These are phyloP conservation scores for Rhodotorula sp. DNA, from an alignment of 1,284 basidiomycete species.

Conservation along the genomic window DNA sequence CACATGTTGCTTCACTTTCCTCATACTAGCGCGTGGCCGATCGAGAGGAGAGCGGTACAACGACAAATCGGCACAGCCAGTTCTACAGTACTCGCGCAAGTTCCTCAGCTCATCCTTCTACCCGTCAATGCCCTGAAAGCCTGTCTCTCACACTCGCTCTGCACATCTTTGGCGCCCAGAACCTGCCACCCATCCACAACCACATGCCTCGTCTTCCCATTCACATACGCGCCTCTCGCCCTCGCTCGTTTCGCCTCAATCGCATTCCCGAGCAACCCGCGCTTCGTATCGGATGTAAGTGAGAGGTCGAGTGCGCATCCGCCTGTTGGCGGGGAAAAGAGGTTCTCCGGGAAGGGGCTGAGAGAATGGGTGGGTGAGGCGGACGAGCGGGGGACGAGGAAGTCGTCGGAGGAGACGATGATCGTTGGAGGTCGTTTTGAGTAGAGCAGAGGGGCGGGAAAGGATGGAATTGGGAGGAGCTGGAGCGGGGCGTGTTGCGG, in stretches of 20 bases:
- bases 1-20: not conserved
- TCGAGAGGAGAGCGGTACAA: not conserved
- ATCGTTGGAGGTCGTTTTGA: conserved; percentile 33
- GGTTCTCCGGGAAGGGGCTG: conserved; percentile 21
- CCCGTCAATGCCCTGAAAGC: conserved; percentile 39
- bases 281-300: not conserved
- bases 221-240: not conserved
- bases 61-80: too few species aligned
- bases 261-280: conserved; percentile 3
- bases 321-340: conserved; percentile 34
- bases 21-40: too few species aligned
- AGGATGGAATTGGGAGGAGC: conserved; percentile 18
- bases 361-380: not conserved
- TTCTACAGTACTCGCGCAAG: not conserved
- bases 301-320: conserved; percentile 33
- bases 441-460: conserved; percentile 22
- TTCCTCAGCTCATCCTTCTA: conserved; percentile 24
- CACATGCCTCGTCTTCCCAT: not conserved
- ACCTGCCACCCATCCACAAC: conserved; percentile 35
- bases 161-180: conserved; percentile 23
- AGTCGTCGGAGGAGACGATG: conserved; percentile 28
- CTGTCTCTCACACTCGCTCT: conserved; percentile 29
- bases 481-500: conserved; percentile 27
- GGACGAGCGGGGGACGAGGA: not conserved
- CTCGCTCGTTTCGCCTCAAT: conserved; percentile 16